phyloP scores from a whole-genome alignment of 2,329 filamentous ascomycete genomes.

The Talaromyces rugulosus region DNA sequence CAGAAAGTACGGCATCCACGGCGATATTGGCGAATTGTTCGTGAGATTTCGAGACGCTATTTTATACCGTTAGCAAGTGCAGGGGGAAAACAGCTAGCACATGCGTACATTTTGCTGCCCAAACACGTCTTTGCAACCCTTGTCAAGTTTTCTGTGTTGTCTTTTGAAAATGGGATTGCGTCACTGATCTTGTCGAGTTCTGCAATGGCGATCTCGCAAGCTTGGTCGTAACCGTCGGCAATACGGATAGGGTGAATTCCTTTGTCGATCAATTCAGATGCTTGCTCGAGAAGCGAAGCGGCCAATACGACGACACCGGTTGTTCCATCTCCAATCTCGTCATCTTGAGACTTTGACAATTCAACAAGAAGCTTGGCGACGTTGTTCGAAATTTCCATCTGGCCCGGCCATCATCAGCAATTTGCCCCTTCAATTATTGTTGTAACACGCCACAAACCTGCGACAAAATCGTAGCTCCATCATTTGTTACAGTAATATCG shows the following conservation, averaged over 20 bases:
- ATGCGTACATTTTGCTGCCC: slow-evolving; percentile 79
- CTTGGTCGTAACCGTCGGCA: slow-evolving; percentile 95
- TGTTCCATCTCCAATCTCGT: slow-evolving; percentile 97
- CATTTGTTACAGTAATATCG: slow-evolving; percentile 98
- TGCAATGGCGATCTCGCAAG: slow-evolving; percentile 91
- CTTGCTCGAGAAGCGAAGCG: slow-evolving; percentile 91
- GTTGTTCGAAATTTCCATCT: slow-evolving; percentile 99
- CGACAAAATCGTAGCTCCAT: slow-evolving; percentile 93
- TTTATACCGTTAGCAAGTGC: background rate
- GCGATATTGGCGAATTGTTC: slow-evolving; percentile 98
- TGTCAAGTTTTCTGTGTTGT: slow-evolving; percentile 78
- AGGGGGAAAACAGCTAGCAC: background rate
- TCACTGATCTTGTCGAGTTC: slow-evolving; percentile 94
- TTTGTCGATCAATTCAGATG: slow-evolving; percentile 97
- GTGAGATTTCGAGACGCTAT: slow-evolving; percentile 85
- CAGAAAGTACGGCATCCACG: slow-evolving; percentile 92
- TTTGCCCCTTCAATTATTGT: background rate
- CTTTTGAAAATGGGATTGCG: slow-evolving; percentile 75
- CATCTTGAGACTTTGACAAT: slow-evolving; percentile 96
- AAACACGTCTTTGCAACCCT: slow-evolving; percentile 94
- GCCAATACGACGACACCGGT: slow-evolving; percentile 96
- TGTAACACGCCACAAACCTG: slow-evolving; percentile 45
- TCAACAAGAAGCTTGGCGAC: slow-evolving; percentile 96
- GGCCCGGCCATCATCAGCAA: slow-evolving; percentile 5
- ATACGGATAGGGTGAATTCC: slow-evolving; percentile 98